Percentiles rank a stretch among this genome's conserved stretches.
These are phyloP conservation scores for Kuraishia piskuri DNA, from an alignment of 805 yeast genomes.

Conservation along the genomic window DNA sequence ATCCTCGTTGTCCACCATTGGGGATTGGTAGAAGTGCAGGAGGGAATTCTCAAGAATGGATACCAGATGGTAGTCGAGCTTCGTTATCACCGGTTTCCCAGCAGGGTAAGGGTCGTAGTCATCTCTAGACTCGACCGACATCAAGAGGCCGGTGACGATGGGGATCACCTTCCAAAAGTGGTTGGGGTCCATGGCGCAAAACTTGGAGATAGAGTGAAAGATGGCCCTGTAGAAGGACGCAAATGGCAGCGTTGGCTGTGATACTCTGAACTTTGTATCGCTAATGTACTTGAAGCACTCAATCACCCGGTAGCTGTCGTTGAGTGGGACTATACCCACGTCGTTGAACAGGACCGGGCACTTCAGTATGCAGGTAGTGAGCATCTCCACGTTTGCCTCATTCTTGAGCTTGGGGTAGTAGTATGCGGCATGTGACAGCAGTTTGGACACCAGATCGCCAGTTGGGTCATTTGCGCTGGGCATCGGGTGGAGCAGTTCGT, in stretches of 20 bases:
- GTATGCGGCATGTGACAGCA: conserved; percentile 39
- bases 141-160: conserved; percentile 33
- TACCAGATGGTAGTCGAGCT: conserved; percentile 10
- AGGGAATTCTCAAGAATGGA: conserved; percentile 9
- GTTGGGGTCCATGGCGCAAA: conserved; percentile 11
- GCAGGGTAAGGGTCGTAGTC: conserved; percentile 18
- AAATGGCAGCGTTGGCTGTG: conserved; percentile 39
- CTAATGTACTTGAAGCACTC: conserved; percentile 40
- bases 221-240: conserved; percentile 32
- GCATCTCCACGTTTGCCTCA: conserved; percentile 33
- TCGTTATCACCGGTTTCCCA: conserved; percentile 13
- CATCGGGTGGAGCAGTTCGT: conserved; percentile 34
- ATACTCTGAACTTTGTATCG: conserved; percentile 35
- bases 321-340: conserved; percentile 16
- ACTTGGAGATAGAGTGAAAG: conserved; percentile 25
- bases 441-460: conserved; percentile 12
- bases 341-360: conserved; percentile 27
- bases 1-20: conserved; percentile 1
- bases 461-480: conserved; percentile 9
- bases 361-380: conserved; percentile 34
- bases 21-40: conserved; percentile 1
- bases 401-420: conserved; percentile 42
- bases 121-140: conserved; percentile 22
- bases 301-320: conserved; percentile 28
- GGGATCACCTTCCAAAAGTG: conserved; percentile 40